These are phyloP conservation scores for Eucalyptus microcorys DNA, from an alignment of 345 rosid species.

Conservation along the genomic window DNA sequence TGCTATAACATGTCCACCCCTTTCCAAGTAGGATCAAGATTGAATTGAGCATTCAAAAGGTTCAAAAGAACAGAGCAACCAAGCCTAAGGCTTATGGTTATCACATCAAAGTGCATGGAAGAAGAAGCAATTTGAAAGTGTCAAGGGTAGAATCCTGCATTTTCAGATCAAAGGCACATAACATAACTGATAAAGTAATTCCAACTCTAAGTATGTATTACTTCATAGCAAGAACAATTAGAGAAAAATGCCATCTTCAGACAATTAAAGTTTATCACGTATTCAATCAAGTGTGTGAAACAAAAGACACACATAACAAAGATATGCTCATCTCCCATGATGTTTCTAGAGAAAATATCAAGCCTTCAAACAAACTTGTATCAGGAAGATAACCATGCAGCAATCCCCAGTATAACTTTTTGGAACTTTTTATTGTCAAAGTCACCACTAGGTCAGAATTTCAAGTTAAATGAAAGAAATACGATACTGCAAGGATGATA, in stretches of 20 bases:
- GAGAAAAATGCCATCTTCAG: neutral
- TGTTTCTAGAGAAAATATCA: neutral
- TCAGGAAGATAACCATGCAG: neutral
- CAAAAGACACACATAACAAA: neutral
- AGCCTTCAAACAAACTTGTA: neutral
- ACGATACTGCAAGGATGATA: neutral
- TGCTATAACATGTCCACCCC: neutral
- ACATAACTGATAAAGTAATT: neutral
- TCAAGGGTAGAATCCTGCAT: neutral
- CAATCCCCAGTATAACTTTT: neutral
- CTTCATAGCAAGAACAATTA: neutral
- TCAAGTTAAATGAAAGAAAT: neutral
- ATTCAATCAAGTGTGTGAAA: neutral
- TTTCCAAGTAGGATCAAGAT: neutral
- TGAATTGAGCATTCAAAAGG: neutral
- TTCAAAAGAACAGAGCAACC: neutral
- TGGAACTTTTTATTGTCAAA: neutral
- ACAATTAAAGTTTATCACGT: neutral
- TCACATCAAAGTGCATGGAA: neutral
- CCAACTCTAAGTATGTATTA: neutral
- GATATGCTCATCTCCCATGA: neutral
- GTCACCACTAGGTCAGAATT: neutral
- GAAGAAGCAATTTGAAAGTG: neutral
- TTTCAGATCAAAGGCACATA: neutral
- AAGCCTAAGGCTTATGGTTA: neutral